Conservation (phyloP, 495 filamentous ascomycete genomes). For the Hypoxylon trugodes region DNA sequence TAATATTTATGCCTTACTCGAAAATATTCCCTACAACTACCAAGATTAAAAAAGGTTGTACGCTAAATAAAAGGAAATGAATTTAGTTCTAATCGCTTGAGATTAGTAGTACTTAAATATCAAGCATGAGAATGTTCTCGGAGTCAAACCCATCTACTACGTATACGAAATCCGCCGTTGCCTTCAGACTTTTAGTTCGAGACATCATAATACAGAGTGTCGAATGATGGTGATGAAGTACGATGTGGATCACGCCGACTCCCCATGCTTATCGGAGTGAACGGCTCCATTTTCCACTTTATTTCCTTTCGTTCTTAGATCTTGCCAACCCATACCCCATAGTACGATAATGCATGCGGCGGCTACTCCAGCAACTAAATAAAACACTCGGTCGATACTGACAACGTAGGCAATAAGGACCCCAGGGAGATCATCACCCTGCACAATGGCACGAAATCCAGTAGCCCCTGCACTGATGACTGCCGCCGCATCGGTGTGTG, state of each 20-base stretch:
- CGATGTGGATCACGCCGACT: not conserved
- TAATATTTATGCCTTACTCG: too few relatives aligned
- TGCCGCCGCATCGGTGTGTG: not conserved
- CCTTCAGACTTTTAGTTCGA: not conserved
- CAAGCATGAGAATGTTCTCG: not conserved
- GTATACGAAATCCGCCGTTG: not conserved
- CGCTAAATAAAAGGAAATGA: too few relatives aligned
- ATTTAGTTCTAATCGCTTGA: not conserved
- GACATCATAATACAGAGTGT: not conserved
- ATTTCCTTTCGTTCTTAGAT: not conserved
- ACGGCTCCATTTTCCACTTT: not conserved
- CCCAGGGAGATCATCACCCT: not conserved
- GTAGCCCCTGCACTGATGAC: not conserved
- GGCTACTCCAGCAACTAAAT: not conserved
- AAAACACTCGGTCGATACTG: constrained; percentile 2
- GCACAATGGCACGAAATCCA: not conserved
- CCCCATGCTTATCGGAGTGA: not conserved
- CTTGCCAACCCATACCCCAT: constrained; percentile 10
- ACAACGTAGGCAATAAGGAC: constrained; percentile 3
- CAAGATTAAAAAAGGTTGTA: too few relatives aligned
- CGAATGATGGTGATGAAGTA: not conserved
- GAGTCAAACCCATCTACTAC: not conserved
- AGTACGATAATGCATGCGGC: not conserved
- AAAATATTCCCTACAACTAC: too few relatives aligned
- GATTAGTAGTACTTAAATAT: not conserved